These are phyloP conservation scores for Paralagenidium karlingii DNA, from an alignment of 352 stramenopile species.

Conservation along the genomic window DNA sequence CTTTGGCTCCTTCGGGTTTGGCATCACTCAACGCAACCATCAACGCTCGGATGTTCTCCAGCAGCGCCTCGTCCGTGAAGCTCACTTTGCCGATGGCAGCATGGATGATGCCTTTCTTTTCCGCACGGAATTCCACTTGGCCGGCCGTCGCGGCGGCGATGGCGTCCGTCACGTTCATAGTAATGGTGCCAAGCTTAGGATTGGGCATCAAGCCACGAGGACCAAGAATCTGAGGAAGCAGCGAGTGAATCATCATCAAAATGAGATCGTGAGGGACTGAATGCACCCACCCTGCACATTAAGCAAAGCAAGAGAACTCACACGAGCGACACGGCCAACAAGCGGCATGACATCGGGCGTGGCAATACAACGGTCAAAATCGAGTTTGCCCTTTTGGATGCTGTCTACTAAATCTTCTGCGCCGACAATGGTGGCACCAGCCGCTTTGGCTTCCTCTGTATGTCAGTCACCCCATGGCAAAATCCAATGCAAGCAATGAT, in stretches of 20 bases:
- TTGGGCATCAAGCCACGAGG: slow-evolving; percentile 97
- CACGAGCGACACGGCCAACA: slow-evolving; percentile 86
- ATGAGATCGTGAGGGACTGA: background rate
- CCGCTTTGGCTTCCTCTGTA: slow-evolving; percentile 76
- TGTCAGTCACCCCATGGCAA: background rate
- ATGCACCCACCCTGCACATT: no score
- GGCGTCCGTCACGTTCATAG: slow-evolving; percentile 75
- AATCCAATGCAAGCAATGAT: background rate
- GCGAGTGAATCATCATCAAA: no score
- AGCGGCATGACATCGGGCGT: slow-evolving; percentile 89
- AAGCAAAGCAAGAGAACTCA: slow-evolving; percentile 9
- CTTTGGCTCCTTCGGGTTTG: slow-evolving; percentile 89
- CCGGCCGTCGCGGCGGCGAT: slow-evolving; percentile 69
- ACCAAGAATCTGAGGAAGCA: slow-evolving; percentile 88
- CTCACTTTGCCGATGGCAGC: slow-evolving; percentile 81
- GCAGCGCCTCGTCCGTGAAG: slow-evolving; percentile 80
- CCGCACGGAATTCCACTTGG: slow-evolving; percentile 82
- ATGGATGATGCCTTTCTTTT: slow-evolving; percentile 87
- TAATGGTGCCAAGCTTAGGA: slow-evolving; percentile 95
- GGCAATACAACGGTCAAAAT: slow-evolving; percentile 88
- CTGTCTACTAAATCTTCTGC: slow-evolving; percentile 84
- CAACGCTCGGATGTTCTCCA: slow-evolving; percentile 88
- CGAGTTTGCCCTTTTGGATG: slow-evolving; percentile 81
- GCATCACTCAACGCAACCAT: slow-evolving; percentile 86
- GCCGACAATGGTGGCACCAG: slow-evolving; percentile 82